Percentiles rank a stretch among this genome's conserved stretches.
These are phyloP conservation scores for Pseudogymnoascus sp. DNA, from an alignment of 2,329 filamentous ascomycete species.

Conservation along the genomic window DNA sequence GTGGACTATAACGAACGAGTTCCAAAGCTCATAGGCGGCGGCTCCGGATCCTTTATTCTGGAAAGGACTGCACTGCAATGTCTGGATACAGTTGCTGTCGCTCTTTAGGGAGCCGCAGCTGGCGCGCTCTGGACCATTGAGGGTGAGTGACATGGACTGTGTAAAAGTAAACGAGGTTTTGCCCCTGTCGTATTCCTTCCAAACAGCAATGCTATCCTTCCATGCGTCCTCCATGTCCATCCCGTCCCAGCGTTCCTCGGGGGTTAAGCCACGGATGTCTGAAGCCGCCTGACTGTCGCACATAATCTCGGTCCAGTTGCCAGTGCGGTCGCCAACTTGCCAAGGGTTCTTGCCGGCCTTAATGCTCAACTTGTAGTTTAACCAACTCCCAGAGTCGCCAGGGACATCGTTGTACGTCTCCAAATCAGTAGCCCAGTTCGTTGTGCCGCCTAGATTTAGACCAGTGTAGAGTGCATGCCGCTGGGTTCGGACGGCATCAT, in stretches of 20 bases:
- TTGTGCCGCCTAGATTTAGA: slow-evolving; percentile 25
- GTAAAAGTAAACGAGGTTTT: background rate
- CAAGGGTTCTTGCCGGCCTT: slow-evolving; percentile 16
- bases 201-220: slow-evolving; percentile 21
- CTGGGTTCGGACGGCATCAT: slow-evolving; percentile 16
- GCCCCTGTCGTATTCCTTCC: slow-evolving; percentile 9
- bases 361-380: background rate
- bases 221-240: slow-evolving; percentile 23
- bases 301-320: slow-evolving; percentile 21
- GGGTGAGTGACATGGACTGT: background rate
- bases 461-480: slow-evolving; percentile 18
- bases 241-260: slow-evolving; percentile 21
- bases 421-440: slow-evolving; percentile 30
- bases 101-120: background rate
- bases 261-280: slow-evolving; percentile 1
- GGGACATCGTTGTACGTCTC: background rate
- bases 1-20: slow-evolving; percentile 22
- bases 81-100: background rate
- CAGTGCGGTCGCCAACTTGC: slow-evolving; percentile 13
- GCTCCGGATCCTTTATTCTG: slow-evolving; percentile 14
- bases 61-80: slow-evolving; percentile 12
- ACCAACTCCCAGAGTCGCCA: background rate
- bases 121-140: background rate
- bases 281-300: slow-evolving; percentile 16
- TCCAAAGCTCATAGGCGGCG: slow-evolving; percentile 20